These are phyloP conservation scores for Basipetospora chlamydospora DNA, from an alignment of 2,329 filamentous ascomycete species.

Conservation along the genomic window DNA sequence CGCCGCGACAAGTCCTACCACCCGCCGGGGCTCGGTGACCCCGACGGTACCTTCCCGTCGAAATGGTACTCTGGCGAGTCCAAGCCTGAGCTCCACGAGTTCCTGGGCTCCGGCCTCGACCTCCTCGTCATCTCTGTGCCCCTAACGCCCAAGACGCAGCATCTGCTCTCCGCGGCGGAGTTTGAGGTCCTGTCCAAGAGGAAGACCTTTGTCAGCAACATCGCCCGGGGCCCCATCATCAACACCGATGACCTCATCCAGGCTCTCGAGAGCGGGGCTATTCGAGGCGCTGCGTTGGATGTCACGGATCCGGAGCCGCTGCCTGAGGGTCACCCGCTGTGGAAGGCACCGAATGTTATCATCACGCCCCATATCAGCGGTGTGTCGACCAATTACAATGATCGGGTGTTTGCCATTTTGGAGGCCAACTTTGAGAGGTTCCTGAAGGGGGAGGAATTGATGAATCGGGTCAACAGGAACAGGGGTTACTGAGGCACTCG, in stretches of 20 bases:
- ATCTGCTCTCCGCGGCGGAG: slow-evolving; percentile 36
- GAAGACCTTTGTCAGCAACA: slow-evolving; percentile 53
- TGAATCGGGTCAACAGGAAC: slow-evolving; percentile 25
- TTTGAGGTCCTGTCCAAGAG: slow-evolving; percentile 29
- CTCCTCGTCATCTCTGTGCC: slow-evolving; percentile 37
- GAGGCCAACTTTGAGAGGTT: slow-evolving; percentile 24
- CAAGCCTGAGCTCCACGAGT: slow-evolving; percentile 30
- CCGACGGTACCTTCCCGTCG: slow-evolving; percentile 30
- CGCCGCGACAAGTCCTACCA: slow-evolving; percentile 50
- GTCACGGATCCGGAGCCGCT: slow-evolving; percentile 71
- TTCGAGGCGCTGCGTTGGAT: slow-evolving; percentile 56
- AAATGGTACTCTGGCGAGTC: slow-evolving; percentile 35
- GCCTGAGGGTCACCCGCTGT: slow-evolving; percentile 51
- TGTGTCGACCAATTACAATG: slow-evolving; percentile 22
- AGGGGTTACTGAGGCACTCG: slow-evolving; percentile 16
- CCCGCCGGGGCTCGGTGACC: slow-evolving; percentile 49
- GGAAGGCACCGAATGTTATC: slow-evolving; percentile 53
- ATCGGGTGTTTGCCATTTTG: slow-evolving; percentile 26
- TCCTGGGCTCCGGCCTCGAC: slow-evolving; percentile 35
- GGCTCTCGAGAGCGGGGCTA: slow-evolving; percentile 33
- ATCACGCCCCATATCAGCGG: slow-evolving; percentile 41
- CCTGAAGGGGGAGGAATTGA: slow-evolving; percentile 20
- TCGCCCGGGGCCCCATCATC: slow-evolving; percentile 44
- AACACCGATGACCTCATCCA: slow-evolving; percentile 42
- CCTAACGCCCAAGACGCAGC: slow-evolving; percentile 30